These are phyloP conservation scores for Trametes sp. DNA, from an alignment of 1,284 basidiomycete genomes.

Conservation along the genomic window DNA sequence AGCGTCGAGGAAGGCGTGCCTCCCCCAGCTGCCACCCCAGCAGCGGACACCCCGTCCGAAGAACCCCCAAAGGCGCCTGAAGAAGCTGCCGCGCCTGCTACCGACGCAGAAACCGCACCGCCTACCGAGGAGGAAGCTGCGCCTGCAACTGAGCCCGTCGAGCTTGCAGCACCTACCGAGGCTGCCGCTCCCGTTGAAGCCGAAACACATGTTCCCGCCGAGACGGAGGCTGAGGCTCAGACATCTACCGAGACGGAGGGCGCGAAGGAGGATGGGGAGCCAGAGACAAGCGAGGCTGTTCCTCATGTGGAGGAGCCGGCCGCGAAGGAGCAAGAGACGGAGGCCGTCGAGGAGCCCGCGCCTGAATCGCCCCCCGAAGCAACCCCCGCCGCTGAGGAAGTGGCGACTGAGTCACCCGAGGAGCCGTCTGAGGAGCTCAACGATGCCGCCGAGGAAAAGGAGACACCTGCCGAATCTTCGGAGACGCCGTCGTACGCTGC, in stretches of 20 bases:
- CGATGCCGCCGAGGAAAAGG: neutral
- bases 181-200: neutral
- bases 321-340: constrained; percentile 2
- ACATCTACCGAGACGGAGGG: neutral
- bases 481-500: neutral
- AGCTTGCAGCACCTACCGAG: neutral
- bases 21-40: neutral
- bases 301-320: neutral
- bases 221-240: neutral
- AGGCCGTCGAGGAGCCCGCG: neutral
- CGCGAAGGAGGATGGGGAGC: neutral
- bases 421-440: neutral
- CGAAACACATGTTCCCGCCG: too few relatives aligned
- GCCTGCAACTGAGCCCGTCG: neutral
- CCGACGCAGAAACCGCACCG: neutral
- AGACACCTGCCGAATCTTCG: neutral
- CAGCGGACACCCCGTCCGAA: neutral
- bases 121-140: neutral
- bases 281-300: neutral
- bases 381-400: neutral
- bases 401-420: neutral
- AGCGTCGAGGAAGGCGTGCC: neutral
- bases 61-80: constrained; percentile 1
- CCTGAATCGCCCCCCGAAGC: neutral
- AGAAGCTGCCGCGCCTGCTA: too few relatives aligned